These are phyloP conservation scores for Eucalyptus pauciflora DNA, from an alignment of 345 rosid species.

Conservation along the genomic window DNA sequence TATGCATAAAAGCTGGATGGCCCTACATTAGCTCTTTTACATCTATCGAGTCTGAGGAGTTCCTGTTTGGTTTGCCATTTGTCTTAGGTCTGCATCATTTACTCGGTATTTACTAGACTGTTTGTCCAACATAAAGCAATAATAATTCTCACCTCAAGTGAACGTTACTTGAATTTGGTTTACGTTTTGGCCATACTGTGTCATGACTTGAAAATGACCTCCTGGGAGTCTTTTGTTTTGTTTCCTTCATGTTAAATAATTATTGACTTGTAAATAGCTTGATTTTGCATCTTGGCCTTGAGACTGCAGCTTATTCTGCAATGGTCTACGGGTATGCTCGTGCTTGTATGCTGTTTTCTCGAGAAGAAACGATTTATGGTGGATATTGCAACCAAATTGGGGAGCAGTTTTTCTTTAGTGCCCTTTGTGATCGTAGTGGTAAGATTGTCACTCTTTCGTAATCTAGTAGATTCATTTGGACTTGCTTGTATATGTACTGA, in stretches of 20 bases:
- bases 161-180: neutral
- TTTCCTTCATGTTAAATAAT: constrained; percentile 18
- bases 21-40: neutral
- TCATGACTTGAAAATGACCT: constrained; percentile 1
- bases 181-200: neutral
- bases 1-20: neutral
- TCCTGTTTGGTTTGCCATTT: neutral
- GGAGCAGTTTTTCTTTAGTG: constrained; percentile 91
- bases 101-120: neutral
- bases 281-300: constrained; percentile 44
- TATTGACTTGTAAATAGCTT: constrained; percentile 41
- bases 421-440: constrained; percentile 94
- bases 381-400: constrained; percentile 75
- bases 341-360: constrained; percentile 71
- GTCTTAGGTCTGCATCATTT: neutral
- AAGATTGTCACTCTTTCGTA: constrained; percentile 3
- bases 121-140: neutral
- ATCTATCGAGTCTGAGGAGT: neutral
- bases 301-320: constrained; percentile 95
- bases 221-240: constrained; percentile 6
- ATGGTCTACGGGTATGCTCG: constrained; percentile 81
- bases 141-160: neutral
- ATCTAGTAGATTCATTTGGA: neutral
- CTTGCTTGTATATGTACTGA: neutral
- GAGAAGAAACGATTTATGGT: constrained; percentile 52